Evolutionary conservation across 805 yeast genomes (phyloP), one percentile per base, ranked within the genome.

Genomic region (Geotrichum ghanense): DNA sequence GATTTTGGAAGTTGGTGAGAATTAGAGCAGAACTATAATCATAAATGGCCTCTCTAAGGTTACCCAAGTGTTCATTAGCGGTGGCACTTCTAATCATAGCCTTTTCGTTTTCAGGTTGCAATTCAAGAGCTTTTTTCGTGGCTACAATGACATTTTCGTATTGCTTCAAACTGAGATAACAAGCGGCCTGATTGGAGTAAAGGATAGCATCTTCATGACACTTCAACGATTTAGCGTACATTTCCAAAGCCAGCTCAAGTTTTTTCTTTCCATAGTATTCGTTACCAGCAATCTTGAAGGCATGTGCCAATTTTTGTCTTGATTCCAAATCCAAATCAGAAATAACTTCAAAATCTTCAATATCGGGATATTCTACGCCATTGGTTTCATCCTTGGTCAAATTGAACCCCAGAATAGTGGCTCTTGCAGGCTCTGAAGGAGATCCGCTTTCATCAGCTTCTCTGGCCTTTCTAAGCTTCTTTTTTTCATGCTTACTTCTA

Each of bases 121-220:
- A 69, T 57, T 78, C 74, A 57, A 92, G 73, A 23, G 98, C 98
- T 51, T 74, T 75, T 19, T 95, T 78, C 48, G 96, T 83, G 64
- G 88, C 96, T 56, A 79, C 84, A 52, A 92, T 74, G 42, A 89
- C 95, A 62, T 87, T 81, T 56, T 85, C 86, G 62, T 78, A 79
- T 51, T 88, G 76, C 53, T 79, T 76, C 54, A 85, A 70, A 7
- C 94, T 86, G 45, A 89, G 83, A 68, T 84, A 84, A 67, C 96
- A 90, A 16, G 98, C 98, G 23, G 97, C 88, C 67, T 97, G 80
- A 73, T 92, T 92, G 51, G 97, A 88, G 70, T 81, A 90, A 68
- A 76, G 92, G 31, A 90, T 83, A 3, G 97, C 88, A 65, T 92
- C 97, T 54, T 73, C 67, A 61, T 82, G 81, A 59, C 86, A 72